A percentile compares a stretch with the other conserved stretches of the same genome.
phyloP scores from a whole-genome alignment of 139 green algal genomes.

The Chlamydomonas sp. region DNA sequence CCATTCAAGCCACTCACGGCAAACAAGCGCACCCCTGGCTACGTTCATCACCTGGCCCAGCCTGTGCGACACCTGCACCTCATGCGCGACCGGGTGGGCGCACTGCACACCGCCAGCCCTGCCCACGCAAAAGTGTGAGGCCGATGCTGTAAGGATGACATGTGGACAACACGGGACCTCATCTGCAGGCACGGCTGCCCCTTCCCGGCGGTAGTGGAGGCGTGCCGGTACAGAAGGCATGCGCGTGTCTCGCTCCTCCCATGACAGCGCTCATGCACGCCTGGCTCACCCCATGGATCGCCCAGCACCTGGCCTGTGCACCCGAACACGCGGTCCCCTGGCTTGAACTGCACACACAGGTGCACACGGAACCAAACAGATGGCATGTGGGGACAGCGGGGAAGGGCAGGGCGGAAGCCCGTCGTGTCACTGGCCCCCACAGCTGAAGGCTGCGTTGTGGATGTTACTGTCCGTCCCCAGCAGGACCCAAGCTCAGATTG shows the following conservation, averaged over 20 bases:
- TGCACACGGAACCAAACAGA: not conserved
- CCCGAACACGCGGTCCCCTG: conserved; percentile 53
- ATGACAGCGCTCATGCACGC: not conserved
- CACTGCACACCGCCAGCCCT: no score
- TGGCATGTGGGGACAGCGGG: no score
- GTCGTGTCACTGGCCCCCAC: not conserved
- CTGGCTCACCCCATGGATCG: conserved; percentile 23
- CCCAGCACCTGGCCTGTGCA: conserved; percentile 25
- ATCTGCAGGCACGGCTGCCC: no score
- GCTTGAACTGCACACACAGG: conserved; percentile 53
- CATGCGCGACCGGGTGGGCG: no score
- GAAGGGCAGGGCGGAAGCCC: not conserved
- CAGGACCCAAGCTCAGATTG: not conserved
- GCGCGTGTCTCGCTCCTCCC: no score
- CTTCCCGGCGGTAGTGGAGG: no score
- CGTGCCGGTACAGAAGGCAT: no score
- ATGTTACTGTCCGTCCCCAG: not conserved
- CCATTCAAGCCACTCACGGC: not conserved
- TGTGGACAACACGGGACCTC: no score
- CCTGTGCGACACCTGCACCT: no score
- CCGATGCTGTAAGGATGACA: no score
- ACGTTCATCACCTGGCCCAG: no score
- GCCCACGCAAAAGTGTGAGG: no score
- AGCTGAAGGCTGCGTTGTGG: not conserved
- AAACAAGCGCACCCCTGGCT: not conserved